A percentile compares a stretch with the other conserved stretches of the same genome.
phyloP scores from a whole-genome alignment of 73 alveolate species.

The Blepharisma japonicum region DNA sequence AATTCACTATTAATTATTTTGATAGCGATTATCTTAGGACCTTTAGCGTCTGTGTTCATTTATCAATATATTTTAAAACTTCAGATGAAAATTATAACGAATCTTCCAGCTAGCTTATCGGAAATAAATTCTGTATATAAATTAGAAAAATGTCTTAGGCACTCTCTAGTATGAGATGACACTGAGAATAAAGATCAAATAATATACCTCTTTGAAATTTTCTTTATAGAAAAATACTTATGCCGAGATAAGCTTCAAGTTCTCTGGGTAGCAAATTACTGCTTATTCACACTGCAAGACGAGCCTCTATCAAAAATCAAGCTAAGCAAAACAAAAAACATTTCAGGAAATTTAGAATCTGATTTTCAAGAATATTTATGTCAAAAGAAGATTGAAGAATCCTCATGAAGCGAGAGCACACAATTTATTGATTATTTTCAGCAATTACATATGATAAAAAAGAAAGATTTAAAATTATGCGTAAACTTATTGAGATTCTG shows the following conservation, averaged over 20 bases:
- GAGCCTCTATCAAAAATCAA: conserved; percentile 21
- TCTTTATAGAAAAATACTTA: not conserved
- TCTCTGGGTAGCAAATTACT: not conserved
- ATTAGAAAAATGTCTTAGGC: not conserved
- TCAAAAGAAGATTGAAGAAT: not conserved
- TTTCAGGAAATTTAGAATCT: not conserved
- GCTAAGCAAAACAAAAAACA: not conserved
- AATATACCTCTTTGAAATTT: not conserved
- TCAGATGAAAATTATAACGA: not conserved
- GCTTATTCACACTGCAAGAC: not conserved
- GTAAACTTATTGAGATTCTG: not conserved
- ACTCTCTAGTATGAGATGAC: not conserved
- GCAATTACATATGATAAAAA: not conserved
- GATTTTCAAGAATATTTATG: not conserved
- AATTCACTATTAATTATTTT: not conserved
- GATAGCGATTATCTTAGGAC: not conserved
- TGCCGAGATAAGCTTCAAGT: not conserved
- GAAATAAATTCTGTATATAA: not conserved
- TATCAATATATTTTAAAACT: not conserved
- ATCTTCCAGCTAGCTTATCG: not conserved
- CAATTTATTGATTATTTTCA: not conserved
- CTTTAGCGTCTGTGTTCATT: not conserved
- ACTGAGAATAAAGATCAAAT: not conserved
- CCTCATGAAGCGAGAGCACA: not conserved
- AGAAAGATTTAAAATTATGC: not conserved